Conservation (phyloP, 345 rosid genomes). For the Eucalyptus lansdowneana region DNA sequence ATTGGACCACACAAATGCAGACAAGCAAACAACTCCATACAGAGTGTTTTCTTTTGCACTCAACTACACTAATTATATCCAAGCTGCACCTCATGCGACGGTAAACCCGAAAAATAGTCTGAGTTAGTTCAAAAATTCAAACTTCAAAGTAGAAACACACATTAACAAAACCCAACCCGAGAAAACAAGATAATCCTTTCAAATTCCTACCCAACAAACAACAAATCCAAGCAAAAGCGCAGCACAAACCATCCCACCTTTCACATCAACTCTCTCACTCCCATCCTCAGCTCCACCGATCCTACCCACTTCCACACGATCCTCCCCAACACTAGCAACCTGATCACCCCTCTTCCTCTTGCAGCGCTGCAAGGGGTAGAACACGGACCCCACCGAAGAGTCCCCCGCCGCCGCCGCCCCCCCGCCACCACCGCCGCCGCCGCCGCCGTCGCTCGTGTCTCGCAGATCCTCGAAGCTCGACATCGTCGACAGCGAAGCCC, state of each 20-base stretch:
- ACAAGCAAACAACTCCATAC: not conserved
- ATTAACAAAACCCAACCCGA: not conserved
- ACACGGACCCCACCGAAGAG: conserved; percentile 70
- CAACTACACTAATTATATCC: not conserved
- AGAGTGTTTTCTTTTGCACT: not conserved
- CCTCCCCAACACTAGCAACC: conserved; percentile 1
- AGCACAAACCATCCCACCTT: not conserved
- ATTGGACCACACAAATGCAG: not conserved
- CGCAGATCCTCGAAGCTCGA: conserved; percentile 37
- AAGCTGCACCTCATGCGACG: not conserved
- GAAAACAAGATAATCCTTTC: not conserved
- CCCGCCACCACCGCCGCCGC: not conserved
- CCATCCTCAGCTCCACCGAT: conserved; percentile 11
- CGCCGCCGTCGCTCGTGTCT: conserved; percentile 20
- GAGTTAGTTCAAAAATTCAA: not conserved
- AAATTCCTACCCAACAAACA: not conserved
- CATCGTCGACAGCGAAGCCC: conserved; percentile 28
- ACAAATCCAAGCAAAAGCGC: not conserved
- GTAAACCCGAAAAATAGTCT: not conserved
- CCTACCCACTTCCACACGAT: conserved; percentile 3
- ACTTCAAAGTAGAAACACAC: not conserved
- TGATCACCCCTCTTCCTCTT: conserved; percentile 49
- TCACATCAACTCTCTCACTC: not conserved
- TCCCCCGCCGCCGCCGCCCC: conserved; percentile 8
- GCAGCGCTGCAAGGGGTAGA: conserved; percentile 60